Base-by-base conservation (phyloP, 352 stramenopile species). In the Globisporangium takayamanum region DNA sequence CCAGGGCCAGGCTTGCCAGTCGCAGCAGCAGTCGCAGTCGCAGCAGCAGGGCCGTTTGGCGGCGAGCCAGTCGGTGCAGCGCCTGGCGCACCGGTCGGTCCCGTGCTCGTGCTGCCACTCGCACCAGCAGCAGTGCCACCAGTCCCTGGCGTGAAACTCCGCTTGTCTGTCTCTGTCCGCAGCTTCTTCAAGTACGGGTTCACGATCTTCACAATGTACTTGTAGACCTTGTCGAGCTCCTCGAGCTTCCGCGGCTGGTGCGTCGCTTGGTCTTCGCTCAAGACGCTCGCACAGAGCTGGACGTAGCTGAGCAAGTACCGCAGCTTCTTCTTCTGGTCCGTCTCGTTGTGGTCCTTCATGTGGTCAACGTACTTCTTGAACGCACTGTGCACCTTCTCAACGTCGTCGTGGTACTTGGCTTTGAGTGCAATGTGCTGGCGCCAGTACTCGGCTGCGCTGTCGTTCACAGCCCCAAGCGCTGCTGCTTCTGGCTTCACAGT, bases 351-450 rank as follows among this genome's bases (percentile, higher is more conserved):
- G 59, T 87, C 80, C 55, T 88, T 89, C 83, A 93, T 91, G 63
- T 93, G 83, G 66, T 93, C 83, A 16, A 93, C 83, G 52, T 91
- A 91, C 60, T 93, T 93, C 64, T 91, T 89, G 59, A 93, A 93
- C 16, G 83, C 83, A 37, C 71, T 91, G 68, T 93, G 83, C 11
- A 93, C 83, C 46, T 89, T 93, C 45, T 89, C 80, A n/a, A 91
- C 83, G 47, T 93, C 80, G 52, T 84, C 77, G 36, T 88, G 75
- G 64, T 91, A 89, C 64, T 93, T 93, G 50, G 73, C 67, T 59
- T 89, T 88, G 22, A 93, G 68, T 36, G 80, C 77, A 16, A 74
- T 77, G 28, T 93, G 83, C 61, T 92, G 82, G 4, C 74, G 75
- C 80, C 83, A 93, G 62, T 93, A 91, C 59, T 89, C 80, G 3